Percentiles rank a stretch among this genome's conserved stretches.
Evolutionary conservation across 495 filamentous ascomycete species (phyloP).

Genomic region (Annulohypoxylon maeteangense): DNA sequence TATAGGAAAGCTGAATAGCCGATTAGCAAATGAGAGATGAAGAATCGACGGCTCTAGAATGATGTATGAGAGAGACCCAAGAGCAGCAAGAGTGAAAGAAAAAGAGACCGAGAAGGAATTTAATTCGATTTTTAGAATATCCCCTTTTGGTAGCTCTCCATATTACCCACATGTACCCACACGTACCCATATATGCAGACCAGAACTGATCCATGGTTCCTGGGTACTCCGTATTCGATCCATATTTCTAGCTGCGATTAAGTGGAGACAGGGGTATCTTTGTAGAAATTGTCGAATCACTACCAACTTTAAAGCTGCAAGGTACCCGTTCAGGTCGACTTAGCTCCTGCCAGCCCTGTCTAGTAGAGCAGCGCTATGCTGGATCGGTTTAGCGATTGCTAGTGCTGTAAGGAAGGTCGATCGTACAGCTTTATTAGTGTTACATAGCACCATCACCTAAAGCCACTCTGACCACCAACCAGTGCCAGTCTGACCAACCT

Average conservation of each 20-base stretch:
- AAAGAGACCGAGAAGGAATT: constrained; percentile 28
- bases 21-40: constrained; percentile 14
- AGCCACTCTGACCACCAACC: background rate
- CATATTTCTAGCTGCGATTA: constrained; percentile 29
- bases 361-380: constrained; percentile 22
- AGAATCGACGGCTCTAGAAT: constrained; percentile 6
- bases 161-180: background rate
- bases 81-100: background rate
- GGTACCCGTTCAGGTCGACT: constrained; percentile 46
- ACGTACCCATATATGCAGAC: constrained; percentile 1
- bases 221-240: constrained; percentile 35
- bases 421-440: constrained; percentile 34
- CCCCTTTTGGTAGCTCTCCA: constrained; percentile 1
- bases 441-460: background rate
- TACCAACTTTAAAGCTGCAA: constrained; percentile 37
- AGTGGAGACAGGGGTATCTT: constrained; percentile 39
- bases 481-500: background rate
- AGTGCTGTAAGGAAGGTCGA: constrained; percentile 37
- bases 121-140: constrained; percentile 25
- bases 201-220: constrained; percentile 11
- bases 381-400: constrained; percentile 27
- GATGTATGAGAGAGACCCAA: background rate
- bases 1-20: constrained; percentile 25
- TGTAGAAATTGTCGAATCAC: constrained; percentile 40
- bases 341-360: constrained; percentile 16